A percentile compares a stretch with the other conserved stretches of the same genome.
These are phyloP conservation scores for Pleurozium schreberi DNA, from an alignment of 225 moss, liverwort and hornwort species.

Conservation along the genomic window DNA sequence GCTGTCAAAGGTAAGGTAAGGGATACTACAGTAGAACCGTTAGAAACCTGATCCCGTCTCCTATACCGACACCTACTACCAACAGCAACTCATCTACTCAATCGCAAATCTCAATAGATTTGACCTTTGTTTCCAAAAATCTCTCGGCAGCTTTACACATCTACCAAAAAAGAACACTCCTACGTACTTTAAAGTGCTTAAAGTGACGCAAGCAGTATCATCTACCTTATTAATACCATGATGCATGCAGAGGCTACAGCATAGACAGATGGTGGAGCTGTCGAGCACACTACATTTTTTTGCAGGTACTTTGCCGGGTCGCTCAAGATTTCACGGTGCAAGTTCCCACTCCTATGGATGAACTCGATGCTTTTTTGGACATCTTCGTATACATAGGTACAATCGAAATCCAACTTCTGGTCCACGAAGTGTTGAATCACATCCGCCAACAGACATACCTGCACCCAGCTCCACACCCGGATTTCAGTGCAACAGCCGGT, in stretches of 20 bases:
- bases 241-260: not conserved
- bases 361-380: slow-evolving; percentile 74
- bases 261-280: not conserved
- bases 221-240: not conserved
- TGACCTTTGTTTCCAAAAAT: not conserved
- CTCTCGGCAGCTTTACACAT: not conserved
- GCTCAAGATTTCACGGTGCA: slow-evolving; percentile 62
- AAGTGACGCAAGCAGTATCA: not conserved
- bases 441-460: slow-evolving; percentile 91
- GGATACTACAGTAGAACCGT: not conserved
- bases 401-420: slow-evolving; percentile 86
- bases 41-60: not conserved
- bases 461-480: slow-evolving; percentile 3
- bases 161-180: not conserved
- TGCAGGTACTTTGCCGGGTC: slow-evolving; percentile 75
- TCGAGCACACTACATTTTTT: slow-evolving; percentile 63
- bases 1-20: not conserved
- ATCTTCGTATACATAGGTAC: slow-evolving; percentile 83
- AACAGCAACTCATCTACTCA: not conserved
- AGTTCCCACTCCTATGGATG: slow-evolving; percentile 74
- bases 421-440: slow-evolving; percentile 91
- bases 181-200: not conserved
- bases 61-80: not conserved
- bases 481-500: not conserved
- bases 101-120: not conserved